Base-by-base conservation (phyloP, 2,329 filamentous ascomycete genomes). In the Fusarium papillatum region DNA sequence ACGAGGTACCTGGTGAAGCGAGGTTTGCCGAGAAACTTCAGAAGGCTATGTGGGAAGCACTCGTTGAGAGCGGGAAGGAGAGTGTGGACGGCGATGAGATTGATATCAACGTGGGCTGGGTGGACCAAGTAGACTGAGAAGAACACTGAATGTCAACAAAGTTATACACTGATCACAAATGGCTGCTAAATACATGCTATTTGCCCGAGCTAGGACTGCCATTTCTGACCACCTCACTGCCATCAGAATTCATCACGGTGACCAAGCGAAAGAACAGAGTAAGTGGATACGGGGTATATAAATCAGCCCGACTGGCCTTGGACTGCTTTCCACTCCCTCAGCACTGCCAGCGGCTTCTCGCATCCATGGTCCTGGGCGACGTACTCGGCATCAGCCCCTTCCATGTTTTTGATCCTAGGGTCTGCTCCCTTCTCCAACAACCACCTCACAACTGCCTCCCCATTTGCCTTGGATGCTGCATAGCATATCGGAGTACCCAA, bases 351-450 rank as follows among this genome's bases (percentile, higher is more conserved):
- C 5, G 41, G 26, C 26, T 63, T 63, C 19, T 63, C 60, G 16
- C 60, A 46, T 16, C 60, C 39, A n/a, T 63, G 38, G 10, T 63
- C 60, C 39, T 24, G 24, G 19, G 60, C 60, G 8, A 63, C 39
- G 22, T 46, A 63, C n/a, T 46, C 39, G 13, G 60, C 60, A 4
- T 63, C 39, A n/a, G 60, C 60, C 3, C 60, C 60, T 14, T 63
- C 60, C 19, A 22, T 29, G 19, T 63, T 63, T n/a, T 43, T 34
- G 39, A 63, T 34, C 14, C 6, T 43, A 7, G 60, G 39, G 2
- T 63, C 60, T 31, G 60, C 60, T 63, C 60, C 60, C 7, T 46
- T 63, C 13, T 46, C 60, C n/a, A 63, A 19, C n/a, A 63, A 11
- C 60, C 60, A 63, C 6, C 38, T 31, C 19, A 63, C 39, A n/a